Conservation (phyloP, 768 basidiomycete species). For the Suillus weaverae region DNA sequence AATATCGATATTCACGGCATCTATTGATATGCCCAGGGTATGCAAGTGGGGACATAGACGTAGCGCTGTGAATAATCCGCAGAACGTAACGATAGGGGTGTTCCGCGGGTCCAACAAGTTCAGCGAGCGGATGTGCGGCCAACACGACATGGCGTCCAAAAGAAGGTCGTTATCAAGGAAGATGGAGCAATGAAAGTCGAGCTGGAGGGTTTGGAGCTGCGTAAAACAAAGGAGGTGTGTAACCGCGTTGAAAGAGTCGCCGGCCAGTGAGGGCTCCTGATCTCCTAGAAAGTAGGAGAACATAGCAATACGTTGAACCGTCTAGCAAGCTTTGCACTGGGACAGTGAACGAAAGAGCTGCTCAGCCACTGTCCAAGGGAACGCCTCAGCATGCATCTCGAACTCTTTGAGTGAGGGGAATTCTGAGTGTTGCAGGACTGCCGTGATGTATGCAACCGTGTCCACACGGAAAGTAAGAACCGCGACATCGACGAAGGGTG, state of each 20-base stretch:
- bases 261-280: no score
- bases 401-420: background rate
- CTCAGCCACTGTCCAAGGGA: background rate
- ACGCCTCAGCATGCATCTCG: background rate
- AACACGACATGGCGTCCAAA: background rate
- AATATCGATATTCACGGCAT: background rate
- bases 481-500: background rate
- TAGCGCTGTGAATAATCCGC: background rate
- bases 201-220: background rate
- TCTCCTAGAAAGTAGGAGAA: no score
- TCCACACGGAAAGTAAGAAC: background rate
- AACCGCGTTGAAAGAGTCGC: background rate
- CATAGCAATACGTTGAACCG: background rate
- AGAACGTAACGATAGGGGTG: background rate
- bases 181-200: background rate
- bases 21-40: background rate
- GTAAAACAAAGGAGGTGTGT: background rate
- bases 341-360: background rate
- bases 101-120: background rate
- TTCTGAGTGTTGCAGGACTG: background rate
- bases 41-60: background rate
- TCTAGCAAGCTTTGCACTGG: background rate
- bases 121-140: background rate
- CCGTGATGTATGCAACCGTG: background rate
- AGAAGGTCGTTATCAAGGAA: background rate